Percentiles rank a stretch among this genome's conserved stretches.
Conservation (phyloP, 805 yeast genomes). For the Candida pini region DNA sequence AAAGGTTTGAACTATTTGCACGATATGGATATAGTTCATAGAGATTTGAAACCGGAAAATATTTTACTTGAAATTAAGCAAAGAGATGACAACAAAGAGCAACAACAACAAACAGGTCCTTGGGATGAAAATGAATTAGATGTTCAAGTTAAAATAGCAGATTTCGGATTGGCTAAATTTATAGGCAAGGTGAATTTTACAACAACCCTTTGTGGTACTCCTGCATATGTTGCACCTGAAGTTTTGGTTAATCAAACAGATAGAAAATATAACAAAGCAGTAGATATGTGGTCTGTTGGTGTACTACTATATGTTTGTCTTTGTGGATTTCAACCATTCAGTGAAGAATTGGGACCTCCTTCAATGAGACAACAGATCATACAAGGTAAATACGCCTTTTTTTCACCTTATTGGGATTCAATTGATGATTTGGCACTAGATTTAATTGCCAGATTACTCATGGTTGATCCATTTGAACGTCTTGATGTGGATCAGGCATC, state of each 20-base stretch:
- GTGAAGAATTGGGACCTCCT: constrained; percentile 79
- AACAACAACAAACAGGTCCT: constrained; percentile 34
- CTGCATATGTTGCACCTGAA: constrained; percentile 85
- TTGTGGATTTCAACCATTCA: constrained; percentile 82
- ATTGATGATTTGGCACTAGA: constrained; percentile 62
- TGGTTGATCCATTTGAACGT: constrained; percentile 45
- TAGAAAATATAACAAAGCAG: constrained; percentile 60
- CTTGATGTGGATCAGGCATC: constrained; percentile 34
- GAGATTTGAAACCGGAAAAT: constrained; percentile 94
- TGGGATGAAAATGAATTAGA: constrained; percentile 59
- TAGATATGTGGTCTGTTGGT: constrained; percentile 81
- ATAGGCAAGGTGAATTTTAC: constrained; percentile 72
- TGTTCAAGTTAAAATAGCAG: constrained; percentile 69
- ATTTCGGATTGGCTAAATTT: constrained; percentile 69
- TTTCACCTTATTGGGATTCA: constrained; percentile 75
- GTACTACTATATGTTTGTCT: constrained; percentile 72
- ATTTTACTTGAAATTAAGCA: constrained; percentile 53
- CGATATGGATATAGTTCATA: constrained; percentile 85
- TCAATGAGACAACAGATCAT: constrained; percentile 70
- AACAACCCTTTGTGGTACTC: constrained; percentile 78
- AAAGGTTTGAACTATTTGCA: constrained; percentile 81
- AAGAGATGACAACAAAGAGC: constrained; percentile 3
- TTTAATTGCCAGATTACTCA: constrained; percentile 54
- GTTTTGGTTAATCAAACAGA: constrained; percentile 47
- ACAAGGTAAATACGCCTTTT: constrained; percentile 63